Evolutionary conservation across 106 monocot species (phyloP), one percentile per base, ranked within the genome.

Genomic region (Dendrobium chrysotoxum): DNA sequence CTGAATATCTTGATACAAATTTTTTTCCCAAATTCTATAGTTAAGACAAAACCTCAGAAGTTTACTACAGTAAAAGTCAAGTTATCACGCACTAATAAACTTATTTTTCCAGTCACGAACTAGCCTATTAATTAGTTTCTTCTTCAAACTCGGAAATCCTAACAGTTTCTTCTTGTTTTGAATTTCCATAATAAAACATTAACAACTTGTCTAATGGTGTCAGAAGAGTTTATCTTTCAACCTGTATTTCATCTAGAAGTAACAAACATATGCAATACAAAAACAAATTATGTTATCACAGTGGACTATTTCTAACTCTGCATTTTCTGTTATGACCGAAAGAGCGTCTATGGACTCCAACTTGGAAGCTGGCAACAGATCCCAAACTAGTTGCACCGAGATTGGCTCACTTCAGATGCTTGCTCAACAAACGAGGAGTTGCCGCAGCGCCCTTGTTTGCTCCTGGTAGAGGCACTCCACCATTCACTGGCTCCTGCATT

Each of bases 311-410:
- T 31, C 13, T 31, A 4, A 11, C 31, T 31, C 31, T 38, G 35
- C 30, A 70, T 70, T 15, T 35, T 35, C 2, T 80, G 26, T 80
- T 17, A 13, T 18, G 18, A 42, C 35, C 40, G 72, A 35, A 68
- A 97, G 96, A 96, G 78, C 82, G 96, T 39, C 55, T 97, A 44
- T 97, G 97, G 97, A 89, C 88, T 28, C 86, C 94, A 72, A 31
- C 83, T 40, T 79, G 83, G 39, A 97, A 89, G 85, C 86, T 92
- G 28, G 89, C 90, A 11, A 87, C 81, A 40, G 80, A 92, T 57
- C 89, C 90, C 67, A 85, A 75, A 47, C 23, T 72, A 23, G 94
- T 88, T 2, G 80, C 86, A 28, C 28, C n/a, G 78, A 90, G 94
- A 76, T 80, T 97, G 78, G 89, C 90, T 53, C 85, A 79, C 50